Base-by-base conservation (phyloP, 73 alveolate genomes). In the Durusdinium trenchii region DNA sequence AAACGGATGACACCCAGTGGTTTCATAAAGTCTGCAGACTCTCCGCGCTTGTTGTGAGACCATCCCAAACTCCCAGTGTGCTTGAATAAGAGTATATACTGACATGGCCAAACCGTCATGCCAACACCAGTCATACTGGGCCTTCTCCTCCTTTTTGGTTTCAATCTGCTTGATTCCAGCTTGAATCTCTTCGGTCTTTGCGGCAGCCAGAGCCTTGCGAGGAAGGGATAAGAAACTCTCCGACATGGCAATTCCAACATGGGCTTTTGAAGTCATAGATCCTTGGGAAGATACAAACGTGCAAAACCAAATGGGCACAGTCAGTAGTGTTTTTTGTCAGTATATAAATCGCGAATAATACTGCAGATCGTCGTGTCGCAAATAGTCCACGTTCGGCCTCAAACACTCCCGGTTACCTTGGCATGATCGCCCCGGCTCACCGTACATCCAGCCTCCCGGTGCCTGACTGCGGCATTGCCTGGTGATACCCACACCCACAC, bases 111-210 rank as follows among this genome's bases (percentile, higher is more conserved):
- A 54, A 9, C 64, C 20, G 64, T 20, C 20, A 9, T 12, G 28
- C 79, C 9, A 10, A 64, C 71, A 32, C 61, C 38, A 61, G 35
- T 7, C 79, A 57, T 57, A 12, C 12, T 57, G 9, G 12, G 79
- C 92, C 94, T 84, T 84, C 94, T 84, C 94, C 43, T 84, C 94
- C 86, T 43, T 89, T 46, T 91, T 91, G 32, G 98, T 78, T 78
- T 91, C 98, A 42, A 91, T 78, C 89, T 69, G 89, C 57, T 48
- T 52, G 90, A 54, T 71, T 43, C 98, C 98, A 4, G 98, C 98
- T 40, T 91, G 47, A 89, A 91, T 91, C 89, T 91, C 98, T 46
- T 76, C 98, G 23, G 35, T 48, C 78, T 91, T 91, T 43, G 98
- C 98, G 28, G 98, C 98, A 0, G 98, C 87, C 62, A 91, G 35